Conservation (phyloP, 805 yeast genomes). For the Kazachstania bromeliacearum region DNA sequence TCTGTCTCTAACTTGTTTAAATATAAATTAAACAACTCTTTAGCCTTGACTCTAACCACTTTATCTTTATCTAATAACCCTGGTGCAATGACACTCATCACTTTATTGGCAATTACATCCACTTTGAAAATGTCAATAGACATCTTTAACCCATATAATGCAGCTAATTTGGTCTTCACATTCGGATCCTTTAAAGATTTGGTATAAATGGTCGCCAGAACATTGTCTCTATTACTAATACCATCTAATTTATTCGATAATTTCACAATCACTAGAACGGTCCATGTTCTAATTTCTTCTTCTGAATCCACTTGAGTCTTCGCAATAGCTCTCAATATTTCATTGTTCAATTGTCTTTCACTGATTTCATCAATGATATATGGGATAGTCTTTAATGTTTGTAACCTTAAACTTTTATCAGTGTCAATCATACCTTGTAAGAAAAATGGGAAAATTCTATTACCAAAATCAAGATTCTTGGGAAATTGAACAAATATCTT, state of each 20-base stretch:
- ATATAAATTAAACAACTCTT: constrained; percentile 53
- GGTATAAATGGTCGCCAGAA: constrained; percentile 77
- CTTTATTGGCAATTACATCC: constrained; percentile 66
- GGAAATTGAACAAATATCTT: constrained; percentile 41
- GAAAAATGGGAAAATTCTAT: constrained; percentile 55
- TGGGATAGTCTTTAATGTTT: constrained; percentile 53
- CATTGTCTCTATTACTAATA: constrained; percentile 44
- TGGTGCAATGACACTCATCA: constrained; percentile 78
- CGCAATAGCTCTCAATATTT: constrained; percentile 69
- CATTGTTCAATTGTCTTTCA: constrained; percentile 79
- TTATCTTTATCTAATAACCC: constrained; percentile 67
- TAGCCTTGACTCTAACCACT: constrained; percentile 66
- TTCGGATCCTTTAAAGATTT: constrained; percentile 75
- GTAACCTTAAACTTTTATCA: constrained; percentile 69
- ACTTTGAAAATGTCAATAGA: constrained; percentile 60
- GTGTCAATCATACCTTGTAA: constrained; percentile 83
- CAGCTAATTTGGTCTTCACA: constrained; percentile 63
- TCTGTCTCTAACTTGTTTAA: constrained; percentile 44
- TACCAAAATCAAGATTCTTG: constrained; percentile 43
- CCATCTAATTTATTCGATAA: constrained; percentile 24
- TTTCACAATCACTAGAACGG: constrained; percentile 20
- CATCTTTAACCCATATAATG: constrained; percentile 62
- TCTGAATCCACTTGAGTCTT: constrained; percentile 32
- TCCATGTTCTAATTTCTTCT: constrained; percentile 25
- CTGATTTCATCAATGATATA: constrained; percentile 53